Evolutionary conservation across 495 filamentous ascomycete genomes (phyloP), one percentile per base, ranked within the genome.

Genomic region (Penicillium longicatenatum): DNA sequence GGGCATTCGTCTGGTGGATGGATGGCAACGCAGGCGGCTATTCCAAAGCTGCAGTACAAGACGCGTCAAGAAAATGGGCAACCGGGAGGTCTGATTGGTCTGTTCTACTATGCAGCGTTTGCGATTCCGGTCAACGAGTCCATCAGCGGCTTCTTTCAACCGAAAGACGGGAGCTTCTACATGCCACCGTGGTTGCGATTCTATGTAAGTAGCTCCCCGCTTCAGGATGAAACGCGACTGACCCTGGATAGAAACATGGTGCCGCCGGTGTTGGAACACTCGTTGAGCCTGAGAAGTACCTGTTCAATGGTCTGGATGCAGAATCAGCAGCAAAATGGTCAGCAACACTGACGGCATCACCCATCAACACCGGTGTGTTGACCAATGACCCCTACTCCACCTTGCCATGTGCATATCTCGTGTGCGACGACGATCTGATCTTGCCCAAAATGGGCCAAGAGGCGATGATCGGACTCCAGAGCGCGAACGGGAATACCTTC

Each of bases 1-100:
- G 73, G 54, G 6, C 70, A 72, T 39, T 76, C 70, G 0, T 66
- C 63, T 14, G 73, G 75, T 2, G 75, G 71, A 1, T 75, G 67
- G 67, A 63, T 69, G 1, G 71, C 75, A 11, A 67, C 64, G 1
- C 56, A 73, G 58, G 66, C 69, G 7, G 63, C 69, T n/a, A 33
- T 55, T 2, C 65, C 62, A n/a, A 64, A 63, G 10, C 56, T 66
- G 2, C 70, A 75, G 24, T 26, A 9, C 12, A 61, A 64, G 19
- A 21, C 24, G 0, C 63, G 72, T 2, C 50, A 56, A 24, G 42
- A 47, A 22, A 50, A 60, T 9, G 68, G 67, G 12, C 47, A 66
- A 12, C 6, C n/a, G 0, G 73, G 73, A 6, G 73, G 75, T 0
- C 50, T 77, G 12, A 67, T 75, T 47, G 75, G 70, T 0, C 60